phyloP scores from a whole-genome alignment of 257 asterid species.

The Buddleja alternifolia region DNA sequence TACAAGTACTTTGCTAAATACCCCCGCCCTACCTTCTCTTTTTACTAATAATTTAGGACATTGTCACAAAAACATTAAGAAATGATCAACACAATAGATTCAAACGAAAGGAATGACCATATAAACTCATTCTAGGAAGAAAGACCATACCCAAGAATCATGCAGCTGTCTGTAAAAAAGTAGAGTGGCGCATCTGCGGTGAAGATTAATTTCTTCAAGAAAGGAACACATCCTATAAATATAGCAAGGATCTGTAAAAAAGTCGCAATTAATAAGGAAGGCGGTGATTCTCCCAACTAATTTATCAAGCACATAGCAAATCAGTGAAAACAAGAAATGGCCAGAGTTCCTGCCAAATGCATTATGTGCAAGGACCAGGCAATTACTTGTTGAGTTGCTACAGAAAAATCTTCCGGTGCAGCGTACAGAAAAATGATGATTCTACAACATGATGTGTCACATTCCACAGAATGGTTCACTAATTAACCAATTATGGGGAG shows the following conservation, averaged over 20 bases:
- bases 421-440: slow-evolving; percentile 15
- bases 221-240: slow-evolving; percentile 82
- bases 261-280: slow-evolving; percentile 15
- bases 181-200: slow-evolving; percentile 92
- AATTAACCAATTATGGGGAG: background rate
- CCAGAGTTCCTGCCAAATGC: slow-evolving; percentile 17
- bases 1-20: background rate
- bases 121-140: slow-evolving; percentile 26
- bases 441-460: background rate
- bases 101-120: slow-evolving; percentile 21
- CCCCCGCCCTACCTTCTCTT: background rate
- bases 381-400: too few relatives aligned
- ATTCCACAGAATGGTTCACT: slow-evolving; percentile 5
- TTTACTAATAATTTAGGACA: background rate
- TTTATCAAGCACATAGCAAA: background rate
- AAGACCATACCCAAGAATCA: slow-evolving; percentile 90
- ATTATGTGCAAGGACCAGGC: slow-evolving; percentile 3
- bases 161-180: slow-evolving; percentile 96
- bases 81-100: background rate
- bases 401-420: too few relatives aligned
- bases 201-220: slow-evolving; percentile 73
- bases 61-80: slow-evolving; percentile 8
- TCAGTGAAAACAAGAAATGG: background rate
- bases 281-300: background rate
- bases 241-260: slow-evolving; percentile 82